These are phyloP conservation scores for Closterium sp. DNA, from an alignment of 139 green algal genomes.

Conservation along the genomic window DNA sequence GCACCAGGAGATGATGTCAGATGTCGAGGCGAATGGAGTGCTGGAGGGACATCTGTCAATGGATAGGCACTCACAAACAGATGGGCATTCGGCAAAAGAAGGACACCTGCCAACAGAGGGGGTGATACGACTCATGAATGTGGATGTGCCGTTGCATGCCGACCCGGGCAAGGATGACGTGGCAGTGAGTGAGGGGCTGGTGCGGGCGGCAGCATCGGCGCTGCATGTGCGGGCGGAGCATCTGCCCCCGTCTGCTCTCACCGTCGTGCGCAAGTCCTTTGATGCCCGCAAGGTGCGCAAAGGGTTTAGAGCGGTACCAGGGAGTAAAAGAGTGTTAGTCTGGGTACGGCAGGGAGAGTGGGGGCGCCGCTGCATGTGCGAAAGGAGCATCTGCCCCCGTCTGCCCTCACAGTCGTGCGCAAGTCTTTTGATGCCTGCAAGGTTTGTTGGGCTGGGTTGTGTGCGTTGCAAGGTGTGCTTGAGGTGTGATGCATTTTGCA, in stretches of 20 bases:
- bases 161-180: conserved; percentile 71
- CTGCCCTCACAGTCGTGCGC: conserved; percentile 30
- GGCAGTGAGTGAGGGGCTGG: conserved; percentile 40
- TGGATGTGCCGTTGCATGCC: conserved; percentile 49
- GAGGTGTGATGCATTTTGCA: no score
- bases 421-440: conserved; percentile 53
- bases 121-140: conserved; percentile 48
- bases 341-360: not conserved
- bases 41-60: not conserved
- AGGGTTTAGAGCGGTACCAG: not conserved
- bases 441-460: not conserved
- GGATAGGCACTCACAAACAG: not conserved
- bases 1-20: not conserved
- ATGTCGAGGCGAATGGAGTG: no score
- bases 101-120: not conserved
- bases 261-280: conserved; percentile 48
- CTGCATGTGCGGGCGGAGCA: conserved; percentile 22
- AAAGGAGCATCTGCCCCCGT: not conserved
- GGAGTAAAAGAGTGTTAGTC: not conserved
- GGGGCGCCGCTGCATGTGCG: conserved; percentile 9
- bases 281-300: conserved; percentile 37
- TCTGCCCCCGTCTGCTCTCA: conserved; percentile 3
- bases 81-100: not conserved
- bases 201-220: conserved; percentile 26
- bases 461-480: no score